phyloP scores from a whole-genome alignment of 208 protist genomes.

The Endotrypanum monterogeii region DNA sequence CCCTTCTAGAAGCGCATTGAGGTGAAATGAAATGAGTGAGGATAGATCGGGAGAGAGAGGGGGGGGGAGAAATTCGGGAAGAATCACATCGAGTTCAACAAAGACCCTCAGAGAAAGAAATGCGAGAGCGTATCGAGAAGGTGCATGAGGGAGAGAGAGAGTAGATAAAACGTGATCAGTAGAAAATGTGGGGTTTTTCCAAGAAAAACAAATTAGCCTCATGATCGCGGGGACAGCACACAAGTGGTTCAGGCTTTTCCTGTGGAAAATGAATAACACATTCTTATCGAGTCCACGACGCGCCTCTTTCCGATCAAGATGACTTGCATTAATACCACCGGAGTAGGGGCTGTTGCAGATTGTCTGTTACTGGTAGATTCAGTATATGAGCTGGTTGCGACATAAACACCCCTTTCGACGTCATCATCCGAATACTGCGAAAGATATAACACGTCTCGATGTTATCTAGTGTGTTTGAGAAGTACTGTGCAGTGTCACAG shows the following conservation, averaged over 20 bases:
- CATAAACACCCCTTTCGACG: too few species aligned
- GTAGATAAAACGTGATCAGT: not conserved
- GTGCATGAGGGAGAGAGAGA: not conserved
- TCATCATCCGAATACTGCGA: too few species aligned
- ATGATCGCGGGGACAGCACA: not conserved
- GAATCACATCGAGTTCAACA: not conserved
- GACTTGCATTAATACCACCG: too few species aligned
- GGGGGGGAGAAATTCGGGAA: not conserved
- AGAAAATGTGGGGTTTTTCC: not conserved
- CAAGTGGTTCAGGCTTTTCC: not conserved
- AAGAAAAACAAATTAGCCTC: not conserved
- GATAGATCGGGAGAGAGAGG: too few species aligned
- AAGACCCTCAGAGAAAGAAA: not conserved
- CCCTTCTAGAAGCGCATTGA: not conserved
- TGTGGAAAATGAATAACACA: not conserved
- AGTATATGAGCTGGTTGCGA: too few species aligned
- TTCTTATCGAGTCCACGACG: not conserved
- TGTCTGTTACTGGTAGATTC: not conserved
- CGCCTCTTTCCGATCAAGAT: not conserved
- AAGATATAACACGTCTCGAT: too few species aligned
- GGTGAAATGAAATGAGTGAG: not conserved
- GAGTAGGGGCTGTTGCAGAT: not conserved
- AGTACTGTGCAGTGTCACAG: too few species aligned
- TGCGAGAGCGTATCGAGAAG: not conserved
- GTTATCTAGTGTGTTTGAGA: too few species aligned